Percentiles rank a stretch among this genome's conserved stretches.
Conservation (phyloP, 129 eudicot species). For the Escallonia herrerae region DNA sequence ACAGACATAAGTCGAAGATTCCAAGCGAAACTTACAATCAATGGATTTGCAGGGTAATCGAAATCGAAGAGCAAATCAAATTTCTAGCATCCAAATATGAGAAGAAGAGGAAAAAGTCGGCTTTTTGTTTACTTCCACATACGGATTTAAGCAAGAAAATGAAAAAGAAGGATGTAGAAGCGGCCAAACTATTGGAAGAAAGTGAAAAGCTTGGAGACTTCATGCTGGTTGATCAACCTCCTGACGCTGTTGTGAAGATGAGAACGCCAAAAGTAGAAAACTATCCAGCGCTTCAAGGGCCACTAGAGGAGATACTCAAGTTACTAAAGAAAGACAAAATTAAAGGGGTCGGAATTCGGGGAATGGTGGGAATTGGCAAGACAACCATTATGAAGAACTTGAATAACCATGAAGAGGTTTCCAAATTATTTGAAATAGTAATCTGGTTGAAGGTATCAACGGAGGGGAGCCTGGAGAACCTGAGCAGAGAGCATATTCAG, state of each 20-base stretch:
- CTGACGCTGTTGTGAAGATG: slow-evolving; percentile 13
- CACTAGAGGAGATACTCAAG: slow-evolving; percentile 14
- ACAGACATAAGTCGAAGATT: slow-evolving; percentile 9
- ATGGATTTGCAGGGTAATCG: slow-evolving; percentile 8
- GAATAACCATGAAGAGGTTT: neutral
- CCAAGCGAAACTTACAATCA: slow-evolving; percentile 8
- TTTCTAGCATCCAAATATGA: neutral
- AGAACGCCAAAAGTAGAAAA: slow-evolving; percentile 18
- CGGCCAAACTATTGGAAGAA: slow-evolving; percentile 7
- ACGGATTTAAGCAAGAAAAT: slow-evolving; percentile 20
- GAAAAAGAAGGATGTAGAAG: slow-evolving; percentile 7
- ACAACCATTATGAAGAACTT: slow-evolving; percentile 26
- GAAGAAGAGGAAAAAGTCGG: neutral
- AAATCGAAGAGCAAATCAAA: slow-evolving; percentile 4
- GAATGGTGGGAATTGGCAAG: slow-evolving; percentile 30
- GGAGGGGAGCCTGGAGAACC: no score
- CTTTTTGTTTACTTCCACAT: neutral
- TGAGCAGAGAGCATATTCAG: no score
- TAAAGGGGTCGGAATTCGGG: slow-evolving; percentile 18
- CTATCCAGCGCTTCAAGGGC: slow-evolving; percentile 18
- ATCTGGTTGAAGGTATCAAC: no score
- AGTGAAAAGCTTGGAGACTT: slow-evolving; percentile 6
- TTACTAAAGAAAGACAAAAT: slow-evolving; percentile 4
- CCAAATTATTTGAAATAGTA: no score
- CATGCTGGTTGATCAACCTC: slow-evolving; percentile 20